A percentile compares a stretch with the other conserved stretches of the same genome.
Evolutionary conservation across 129 eudicot genomes (phyloP).

Genomic region (Pseudognaphalium luteoalbum): DNA sequence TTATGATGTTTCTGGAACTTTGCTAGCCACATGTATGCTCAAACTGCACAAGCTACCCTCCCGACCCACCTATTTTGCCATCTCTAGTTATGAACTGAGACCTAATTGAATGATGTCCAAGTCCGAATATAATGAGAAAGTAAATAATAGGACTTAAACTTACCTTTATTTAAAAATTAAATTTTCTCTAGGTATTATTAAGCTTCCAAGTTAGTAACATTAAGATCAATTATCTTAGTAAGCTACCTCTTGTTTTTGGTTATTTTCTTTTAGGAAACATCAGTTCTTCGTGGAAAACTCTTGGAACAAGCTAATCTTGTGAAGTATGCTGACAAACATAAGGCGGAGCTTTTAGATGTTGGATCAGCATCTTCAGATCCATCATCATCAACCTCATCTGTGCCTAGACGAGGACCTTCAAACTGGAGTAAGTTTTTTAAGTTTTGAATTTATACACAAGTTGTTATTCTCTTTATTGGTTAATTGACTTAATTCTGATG

Average conservation of each 20-base stretch:
- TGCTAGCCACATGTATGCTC: not conserved
- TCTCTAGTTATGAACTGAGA: too few relatives aligned
- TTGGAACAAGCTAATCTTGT: constrained; percentile 74
- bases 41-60: not conserved
- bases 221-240: constrained; percentile 11
- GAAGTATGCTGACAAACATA: constrained; percentile 62
- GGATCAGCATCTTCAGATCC: constrained; percentile 47
- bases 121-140: too few relatives aligned
- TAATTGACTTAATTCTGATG: not conserved
- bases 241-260: constrained; percentile 2
- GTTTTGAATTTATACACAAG: constrained; percentile 32
- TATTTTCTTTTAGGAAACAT: constrained; percentile 62
- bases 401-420: constrained; percentile 61
- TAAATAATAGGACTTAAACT: constrained; percentile 17
- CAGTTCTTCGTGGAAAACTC: constrained; percentile 69
- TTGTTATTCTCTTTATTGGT: not conserved
- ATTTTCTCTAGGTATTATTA: not conserved
- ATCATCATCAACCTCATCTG: constrained; percentile 45
- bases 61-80: not conserved
- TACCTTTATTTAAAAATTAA: not conserved
- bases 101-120: too few relatives aligned
- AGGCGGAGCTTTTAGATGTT: constrained; percentile 48
- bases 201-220: constrained; percentile 12
- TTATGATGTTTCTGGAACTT: not conserved
- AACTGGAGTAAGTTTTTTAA: constrained; percentile 70